Percentiles rank a stretch among this genome's conserved stretches.
Evolutionary conservation across 371 early-diverging fungal species (phyloP).

Genomic region (Mucor velutinosus): DNA sequence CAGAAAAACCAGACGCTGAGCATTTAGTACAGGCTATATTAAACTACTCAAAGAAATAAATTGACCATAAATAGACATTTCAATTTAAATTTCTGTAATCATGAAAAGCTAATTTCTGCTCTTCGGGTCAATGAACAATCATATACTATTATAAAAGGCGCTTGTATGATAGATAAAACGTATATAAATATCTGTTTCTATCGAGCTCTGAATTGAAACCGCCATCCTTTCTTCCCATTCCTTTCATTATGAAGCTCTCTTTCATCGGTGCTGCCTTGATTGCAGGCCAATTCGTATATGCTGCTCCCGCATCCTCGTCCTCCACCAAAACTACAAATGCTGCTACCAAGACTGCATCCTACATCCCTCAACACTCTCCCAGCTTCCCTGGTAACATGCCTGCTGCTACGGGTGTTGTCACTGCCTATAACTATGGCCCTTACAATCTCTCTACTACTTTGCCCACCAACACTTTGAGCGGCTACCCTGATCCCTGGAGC

Average conservation of each 20-base stretch:
- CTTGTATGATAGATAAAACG: not conserved
- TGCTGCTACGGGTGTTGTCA: constrained; percentile 9
- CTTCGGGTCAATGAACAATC: not conserved
- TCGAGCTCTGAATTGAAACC: not conserved
- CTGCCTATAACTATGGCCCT: constrained; percentile 14
- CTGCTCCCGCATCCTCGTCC: constrained; percentile 9
- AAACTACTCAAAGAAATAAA: not conserved
- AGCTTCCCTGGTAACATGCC: constrained; percentile 32
- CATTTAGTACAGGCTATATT: constrained; percentile 35
- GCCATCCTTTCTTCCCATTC: not conserved
- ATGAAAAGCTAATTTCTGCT: not conserved
- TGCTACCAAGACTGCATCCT: not conserved
- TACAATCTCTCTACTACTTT: constrained; percentile 6
- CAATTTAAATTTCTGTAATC: not conserved
- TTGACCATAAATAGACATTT: constrained; percentile 2
- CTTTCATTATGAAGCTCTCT: constrained; percentile 16
- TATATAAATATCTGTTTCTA: not conserved
- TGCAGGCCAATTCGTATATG: not conserved
- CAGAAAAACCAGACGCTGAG: constrained; percentile 44
- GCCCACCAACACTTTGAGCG: constrained; percentile 4
- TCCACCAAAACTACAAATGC: not conserved
- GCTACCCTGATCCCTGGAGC: constrained; percentile 43
- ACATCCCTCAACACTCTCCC: constrained; percentile 32
- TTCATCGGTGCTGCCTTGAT: constrained; percentile 8
- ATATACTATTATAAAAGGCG: not conserved